Conservation (phyloP, 2,329 filamentous ascomycete species). For the Teratosphaeria destructans region DNA sequence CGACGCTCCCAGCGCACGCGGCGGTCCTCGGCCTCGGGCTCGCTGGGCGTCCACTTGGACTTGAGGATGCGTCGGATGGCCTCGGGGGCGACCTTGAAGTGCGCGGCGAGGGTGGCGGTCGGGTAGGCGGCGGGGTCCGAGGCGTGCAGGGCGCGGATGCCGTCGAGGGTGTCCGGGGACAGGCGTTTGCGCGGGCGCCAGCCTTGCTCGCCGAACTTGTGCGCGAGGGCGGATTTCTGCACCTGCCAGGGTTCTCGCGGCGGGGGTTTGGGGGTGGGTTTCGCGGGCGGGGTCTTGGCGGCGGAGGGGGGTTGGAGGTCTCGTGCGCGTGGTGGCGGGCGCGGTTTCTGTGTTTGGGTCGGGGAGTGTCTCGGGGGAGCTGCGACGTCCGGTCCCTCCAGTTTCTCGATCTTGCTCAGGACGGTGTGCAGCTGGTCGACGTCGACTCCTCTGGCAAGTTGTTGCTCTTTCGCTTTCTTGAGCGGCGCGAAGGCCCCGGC, state of each 20-base stretch:
- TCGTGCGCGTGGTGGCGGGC: background rate
- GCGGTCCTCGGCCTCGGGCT: constrained; percentile 35
- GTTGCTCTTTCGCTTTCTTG: constrained; percentile 1
- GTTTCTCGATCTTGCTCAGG: constrained; percentile 12
- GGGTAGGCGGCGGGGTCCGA: constrained; percentile 70
- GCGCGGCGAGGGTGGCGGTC: constrained; percentile 58
- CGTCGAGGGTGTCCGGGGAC: constrained; percentile 84
- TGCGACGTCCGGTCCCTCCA: constrained; percentile 2
- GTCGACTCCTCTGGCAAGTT: background rate
- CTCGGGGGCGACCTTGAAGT: constrained; percentile 82
- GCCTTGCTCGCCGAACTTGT: constrained; percentile 64
- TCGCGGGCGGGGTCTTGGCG: background rate
- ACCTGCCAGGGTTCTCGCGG: constrained; percentile 52
- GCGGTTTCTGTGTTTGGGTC: background rate
- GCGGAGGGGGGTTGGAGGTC: background rate
- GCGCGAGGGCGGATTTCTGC: constrained; percentile 63
- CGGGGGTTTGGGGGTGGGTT: constrained; percentile 1
- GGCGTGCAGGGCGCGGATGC: constrained; percentile 71
- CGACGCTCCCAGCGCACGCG: constrained; percentile 37
- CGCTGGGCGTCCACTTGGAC: constrained; percentile 59
- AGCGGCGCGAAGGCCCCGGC: constrained; percentile 6
- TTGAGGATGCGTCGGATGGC: constrained; percentile 78
- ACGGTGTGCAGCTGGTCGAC: constrained; percentile 8
- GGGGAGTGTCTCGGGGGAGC: background rate
- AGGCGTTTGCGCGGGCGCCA: constrained; percentile 80